Evolutionary conservation across 2,329 filamentous ascomycete genomes (phyloP).

Genomic region (Xylaria sp.): DNA sequence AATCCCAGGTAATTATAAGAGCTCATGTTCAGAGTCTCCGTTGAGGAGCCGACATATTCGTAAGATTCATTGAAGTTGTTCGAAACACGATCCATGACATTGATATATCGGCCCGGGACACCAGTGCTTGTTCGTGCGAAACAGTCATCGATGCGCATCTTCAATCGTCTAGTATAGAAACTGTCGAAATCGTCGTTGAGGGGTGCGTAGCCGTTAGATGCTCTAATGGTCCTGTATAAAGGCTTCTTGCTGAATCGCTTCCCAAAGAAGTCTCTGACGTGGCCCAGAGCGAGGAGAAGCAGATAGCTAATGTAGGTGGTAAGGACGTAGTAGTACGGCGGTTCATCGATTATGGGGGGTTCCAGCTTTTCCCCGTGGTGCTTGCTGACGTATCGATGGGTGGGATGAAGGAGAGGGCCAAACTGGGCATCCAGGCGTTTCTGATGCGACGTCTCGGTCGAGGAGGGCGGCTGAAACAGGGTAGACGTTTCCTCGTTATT

Average conservation of each 20-base stretch:
- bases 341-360: conserved; percentile 88
- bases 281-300: conserved; percentile 91
- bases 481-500: conserved; percentile 74
- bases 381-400: conserved; percentile 86
- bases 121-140: conserved; percentile 92
- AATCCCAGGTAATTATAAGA: conserved; percentile 99
- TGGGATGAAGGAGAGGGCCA: conserved; percentile 77
- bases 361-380: conserved; percentile 80
- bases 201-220: conserved; percentile 87
- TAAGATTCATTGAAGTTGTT: conserved; percentile 92
- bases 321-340: conserved; percentile 93
- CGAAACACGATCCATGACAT: conserved; percentile 85
- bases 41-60: conserved; percentile 84
- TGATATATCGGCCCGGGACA: conserved; percentile 92
- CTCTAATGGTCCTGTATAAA: conserved; percentile 78
- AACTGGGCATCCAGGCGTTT: conserved; percentile 87
- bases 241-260: conserved; percentile 89
- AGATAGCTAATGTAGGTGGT: conserved; percentile 99
- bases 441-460: conserved; percentile 76
- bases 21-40: conserved; percentile 97
- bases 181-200: conserved; percentile 98
- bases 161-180: conserved; percentile 92
- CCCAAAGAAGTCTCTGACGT: conserved; percentile 96
- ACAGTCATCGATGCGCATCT: conserved; percentile 94
- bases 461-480: conserved; percentile 84